Percentiles rank a stretch among this genome's conserved stretches.
Evolutionary conservation across 768 basidiomycete species (phyloP).

Genomic region (Tephrocybe sp.): DNA sequence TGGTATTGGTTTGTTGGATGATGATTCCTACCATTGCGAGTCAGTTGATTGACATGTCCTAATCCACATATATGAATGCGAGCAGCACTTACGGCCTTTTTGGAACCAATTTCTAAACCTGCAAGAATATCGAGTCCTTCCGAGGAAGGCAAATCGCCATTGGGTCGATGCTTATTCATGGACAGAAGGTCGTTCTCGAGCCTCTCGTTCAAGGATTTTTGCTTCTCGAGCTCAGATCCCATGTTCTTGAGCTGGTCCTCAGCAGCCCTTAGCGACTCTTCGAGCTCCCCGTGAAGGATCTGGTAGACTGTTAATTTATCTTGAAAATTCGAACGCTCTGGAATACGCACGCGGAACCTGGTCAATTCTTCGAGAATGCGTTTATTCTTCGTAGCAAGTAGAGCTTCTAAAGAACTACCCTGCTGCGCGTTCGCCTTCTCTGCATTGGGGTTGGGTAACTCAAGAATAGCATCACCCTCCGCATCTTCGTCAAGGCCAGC

Average conservation of each 20-base stretch:
- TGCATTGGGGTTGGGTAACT: constrained; percentile 85
- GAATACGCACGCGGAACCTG: constrained; percentile 67
- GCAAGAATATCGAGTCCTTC: constrained; percentile 60
- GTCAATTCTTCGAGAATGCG: constrained; percentile 90
- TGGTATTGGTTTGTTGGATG: constrained; percentile 12
- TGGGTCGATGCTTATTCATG: constrained; percentile 60
- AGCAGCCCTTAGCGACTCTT: constrained; percentile 57
- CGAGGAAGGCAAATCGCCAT: constrained; percentile 29
- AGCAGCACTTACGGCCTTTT: constrained; percentile 39
- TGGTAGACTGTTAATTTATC: constrained; percentile 23
- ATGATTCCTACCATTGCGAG: constrained; percentile 9
- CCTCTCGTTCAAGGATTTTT: constrained; percentile 79
- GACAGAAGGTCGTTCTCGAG: constrained; percentile 89
- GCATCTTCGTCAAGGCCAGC: constrained; percentile 80
- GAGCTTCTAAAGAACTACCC: constrained; percentile 82
- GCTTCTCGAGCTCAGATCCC: constrained; percentile 69
- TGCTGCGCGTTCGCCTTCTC: constrained; percentile 74
- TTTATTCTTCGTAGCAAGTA: constrained; percentile 93
- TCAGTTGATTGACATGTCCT: too few species aligned
- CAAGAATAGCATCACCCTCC: constrained; percentile 54
- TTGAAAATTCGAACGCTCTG: neutral
- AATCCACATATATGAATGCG: too few species aligned
- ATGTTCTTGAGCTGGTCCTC: constrained; percentile 58
- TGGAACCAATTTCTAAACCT: constrained; percentile 63
- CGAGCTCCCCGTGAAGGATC: constrained; percentile 84